Base-by-base conservation (phyloP, 345 rosid species). In the Corchorus olitorius region DNA sequence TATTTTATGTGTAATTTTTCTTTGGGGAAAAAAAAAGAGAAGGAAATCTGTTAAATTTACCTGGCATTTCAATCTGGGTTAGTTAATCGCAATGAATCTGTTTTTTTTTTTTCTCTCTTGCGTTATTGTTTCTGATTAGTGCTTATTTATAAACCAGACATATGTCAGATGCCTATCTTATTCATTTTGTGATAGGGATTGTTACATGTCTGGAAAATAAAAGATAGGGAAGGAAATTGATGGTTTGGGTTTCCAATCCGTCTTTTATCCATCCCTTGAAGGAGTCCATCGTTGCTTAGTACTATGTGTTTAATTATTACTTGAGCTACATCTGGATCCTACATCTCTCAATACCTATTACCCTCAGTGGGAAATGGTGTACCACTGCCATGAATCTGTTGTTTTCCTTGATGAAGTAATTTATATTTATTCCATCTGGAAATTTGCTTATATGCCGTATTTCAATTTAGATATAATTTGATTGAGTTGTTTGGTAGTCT, bases 181-280 rank as follows among this genome's bases (percentile, higher is more conserved):
- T 70, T 14, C 33, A 22, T 45, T 35, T 45, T 35, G 37, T 17
- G 65, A 79, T 78, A 77, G 82, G 67, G 64, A 78, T 64, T 75
- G 84, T 79, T 81, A 81, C 83, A 81, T 81, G 80, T 81, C 78
- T 76, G 77, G 81, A 8, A 83, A 75, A 85, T 59, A 4, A 75
- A 74, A n/a, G 65, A 73, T 49, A 46, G 77, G 52, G 65, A 78
- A 43, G 50, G 35, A 53, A 81, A 74, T 73, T 66, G 72, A 75
- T 77, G 10, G 46, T 65, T 70, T 78, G 84, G 70, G 82, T 27
- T 78, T 73, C 80, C 65, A 56, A 27, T 61, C 16, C 43, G 6
- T 78, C 70, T 59, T 2, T 45, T 78, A 37, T 5, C 74, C 37
- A 16, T 75, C 83, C 34, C 79, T 72, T 76, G 76, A 19, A 71